phyloP scores from a whole-genome alignment of 305 asterid genomes.

The Petunia hybrid region DNA sequence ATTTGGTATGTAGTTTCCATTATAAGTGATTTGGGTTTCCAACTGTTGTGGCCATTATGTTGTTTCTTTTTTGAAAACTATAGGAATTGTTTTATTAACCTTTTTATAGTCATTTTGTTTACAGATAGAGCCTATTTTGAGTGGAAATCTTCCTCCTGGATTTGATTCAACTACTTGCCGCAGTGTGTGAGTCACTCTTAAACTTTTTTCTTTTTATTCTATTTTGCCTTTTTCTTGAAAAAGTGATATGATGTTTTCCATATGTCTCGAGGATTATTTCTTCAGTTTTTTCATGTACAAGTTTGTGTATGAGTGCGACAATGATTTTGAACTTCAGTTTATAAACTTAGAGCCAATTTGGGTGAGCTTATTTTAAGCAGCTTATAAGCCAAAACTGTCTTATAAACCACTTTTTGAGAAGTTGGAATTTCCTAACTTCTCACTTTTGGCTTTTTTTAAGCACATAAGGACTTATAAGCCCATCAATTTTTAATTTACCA shows the following conservation, averaged over 20 bases:
- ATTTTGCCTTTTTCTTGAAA: constrained; percentile 32
- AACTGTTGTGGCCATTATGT: background rate
- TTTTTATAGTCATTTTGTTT: constrained; percentile 34
- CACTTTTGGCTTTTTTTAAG: too few relatives aligned
- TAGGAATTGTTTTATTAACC: background rate
- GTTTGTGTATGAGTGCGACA: background rate
- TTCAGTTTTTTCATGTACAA: background rate
- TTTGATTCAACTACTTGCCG: constrained; percentile 93
- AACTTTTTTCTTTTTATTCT: constrained; percentile 27
- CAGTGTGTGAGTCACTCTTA: constrained; percentile 79
- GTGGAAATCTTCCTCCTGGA: constrained; percentile 95
- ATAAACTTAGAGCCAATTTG: background rate
- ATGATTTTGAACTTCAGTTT: background rate
- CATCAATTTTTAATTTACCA: too few relatives aligned
- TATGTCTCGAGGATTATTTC: background rate
- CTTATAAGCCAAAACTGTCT: too few relatives aligned
- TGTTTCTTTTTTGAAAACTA: background rate
- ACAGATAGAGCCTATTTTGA: constrained; percentile 94
- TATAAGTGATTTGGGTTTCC: background rate
- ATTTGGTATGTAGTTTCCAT: background rate
- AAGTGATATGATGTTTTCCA: constrained; percentile 1
- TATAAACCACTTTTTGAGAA: too few relatives aligned
- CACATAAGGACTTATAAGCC: too few relatives aligned
- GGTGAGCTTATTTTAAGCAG: too few relatives aligned
- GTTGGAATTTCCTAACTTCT: too few relatives aligned